Percentiles rank a stretch among this genome's conserved stretches.
These are phyloP conservation scores for Syzygium aromaticum DNA, from an alignment of 345 rosid species.

Conservation along the genomic window DNA sequence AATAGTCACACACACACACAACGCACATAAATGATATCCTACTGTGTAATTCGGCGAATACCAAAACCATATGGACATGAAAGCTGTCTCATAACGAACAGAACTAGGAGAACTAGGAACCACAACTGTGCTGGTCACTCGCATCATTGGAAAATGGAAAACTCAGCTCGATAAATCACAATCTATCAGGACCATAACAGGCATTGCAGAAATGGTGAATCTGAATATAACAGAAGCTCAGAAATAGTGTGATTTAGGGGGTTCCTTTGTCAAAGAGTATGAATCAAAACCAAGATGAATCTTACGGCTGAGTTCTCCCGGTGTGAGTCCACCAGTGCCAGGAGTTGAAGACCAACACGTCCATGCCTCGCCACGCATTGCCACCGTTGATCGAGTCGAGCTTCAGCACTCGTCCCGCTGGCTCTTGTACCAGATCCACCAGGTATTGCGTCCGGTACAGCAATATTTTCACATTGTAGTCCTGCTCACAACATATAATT, in stretches of 20 bases:
- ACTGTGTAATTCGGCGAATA: background rate
- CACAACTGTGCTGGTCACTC: background rate
- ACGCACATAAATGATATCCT: background rate
- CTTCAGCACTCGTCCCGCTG: conserved; percentile 49
- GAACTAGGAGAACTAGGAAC: background rate
- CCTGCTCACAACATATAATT: background rate
- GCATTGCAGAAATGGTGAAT: background rate
- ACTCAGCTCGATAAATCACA: background rate
- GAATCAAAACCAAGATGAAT: background rate
- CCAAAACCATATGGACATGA: background rate
- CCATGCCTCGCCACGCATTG: conserved; percentile 74
- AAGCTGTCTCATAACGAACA: background rate
- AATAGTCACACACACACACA: background rate
- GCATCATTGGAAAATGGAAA: background rate
- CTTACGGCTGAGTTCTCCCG: conserved; percentile 64
- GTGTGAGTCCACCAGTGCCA: conserved; percentile 99
- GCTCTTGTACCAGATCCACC: conserved; percentile 7
- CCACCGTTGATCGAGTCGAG: conserved; percentile 65
- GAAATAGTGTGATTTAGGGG: background rate
- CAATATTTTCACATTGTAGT: background rate
- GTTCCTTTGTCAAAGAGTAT: background rate
- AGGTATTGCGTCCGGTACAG: conserved; percentile 9
- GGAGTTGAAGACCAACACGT: conserved; percentile 69
- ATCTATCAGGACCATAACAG: background rate
- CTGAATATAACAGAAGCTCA: background rate